phyloP scores from a whole-genome alignment of 2,329 filamentous ascomycete species.

The Phaeomoniella chlamydospora region DNA sequence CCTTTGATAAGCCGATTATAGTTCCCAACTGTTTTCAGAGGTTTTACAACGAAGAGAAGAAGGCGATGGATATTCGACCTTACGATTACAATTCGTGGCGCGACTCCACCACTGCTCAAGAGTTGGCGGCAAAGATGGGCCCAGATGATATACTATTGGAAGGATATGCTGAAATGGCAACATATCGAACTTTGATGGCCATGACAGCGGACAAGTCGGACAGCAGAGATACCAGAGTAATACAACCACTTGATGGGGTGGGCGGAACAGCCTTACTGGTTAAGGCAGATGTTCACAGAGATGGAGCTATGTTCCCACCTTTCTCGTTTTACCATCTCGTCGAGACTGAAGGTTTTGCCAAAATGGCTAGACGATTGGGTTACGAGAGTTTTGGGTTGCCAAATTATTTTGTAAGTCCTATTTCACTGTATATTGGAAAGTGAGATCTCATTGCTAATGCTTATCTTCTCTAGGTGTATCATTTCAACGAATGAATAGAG shows the following conservation, averaged over 20 bases:
- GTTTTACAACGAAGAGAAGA: slow-evolving; percentile 57
- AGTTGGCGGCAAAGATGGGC: slow-evolving; percentile 65
- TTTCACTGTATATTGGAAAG: no score
- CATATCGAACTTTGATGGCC: slow-evolving; percentile 83
- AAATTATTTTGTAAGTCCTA: slow-evolving; percentile 83
- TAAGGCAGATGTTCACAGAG: slow-evolving; percentile 90
- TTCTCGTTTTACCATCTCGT: slow-evolving; percentile 96
- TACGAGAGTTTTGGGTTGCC: slow-evolving; percentile 81
- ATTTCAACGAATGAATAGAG: slow-evolving; percentile 6
- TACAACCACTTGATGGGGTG: slow-evolving; percentile 77
- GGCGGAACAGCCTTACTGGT: slow-evolving; percentile 86
- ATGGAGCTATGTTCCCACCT: slow-evolving; percentile 95
- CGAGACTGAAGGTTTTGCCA: slow-evolving; percentile 95
- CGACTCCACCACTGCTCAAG: slow-evolving; percentile 66
- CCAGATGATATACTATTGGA: slow-evolving; percentile 87
- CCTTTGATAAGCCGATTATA: slow-evolving; percentile 78
- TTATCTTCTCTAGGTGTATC: slow-evolving; percentile 1
- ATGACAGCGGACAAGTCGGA: slow-evolving; percentile 50
- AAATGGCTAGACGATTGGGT: slow-evolving; percentile 82
- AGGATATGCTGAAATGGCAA: slow-evolving; percentile 85
- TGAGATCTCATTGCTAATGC: not conserved
- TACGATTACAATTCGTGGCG: slow-evolving; percentile 99
- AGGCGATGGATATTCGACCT: slow-evolving; percentile 58
- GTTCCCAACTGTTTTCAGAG: slow-evolving; percentile 93
- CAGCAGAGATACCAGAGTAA: slow-evolving; percentile 40